A percentile compares a stretch with the other conserved stretches of the same genome.
Conservation (phyloP, 768 basidiomycete species). For the Suillus clintonianus region DNA sequence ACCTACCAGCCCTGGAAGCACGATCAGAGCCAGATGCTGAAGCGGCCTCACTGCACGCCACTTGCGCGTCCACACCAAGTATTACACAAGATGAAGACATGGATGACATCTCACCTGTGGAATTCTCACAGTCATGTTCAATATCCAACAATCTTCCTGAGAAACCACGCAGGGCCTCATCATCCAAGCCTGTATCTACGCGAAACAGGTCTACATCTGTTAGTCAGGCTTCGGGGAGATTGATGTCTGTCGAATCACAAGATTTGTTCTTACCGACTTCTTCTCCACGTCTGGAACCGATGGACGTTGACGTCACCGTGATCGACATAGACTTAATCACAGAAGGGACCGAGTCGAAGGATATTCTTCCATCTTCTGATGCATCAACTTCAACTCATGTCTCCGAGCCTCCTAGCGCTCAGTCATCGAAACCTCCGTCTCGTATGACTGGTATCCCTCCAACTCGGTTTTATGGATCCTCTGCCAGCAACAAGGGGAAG, state of each 20-base stretch:
- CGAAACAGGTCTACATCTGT: neutral
- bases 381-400: neutral
- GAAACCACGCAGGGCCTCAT: conserved; percentile 10
- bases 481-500: conserved; percentile 3
- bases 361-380: neutral
- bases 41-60: conserved; percentile 15
- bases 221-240: neutral
- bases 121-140: conserved; percentile 19
- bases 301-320: conserved; percentile 25
- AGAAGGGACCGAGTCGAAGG: neutral
- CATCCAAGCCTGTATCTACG: conserved; percentile 2
- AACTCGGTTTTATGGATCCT: conserved; percentile 24
- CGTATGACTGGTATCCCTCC: conserved; percentile 14
- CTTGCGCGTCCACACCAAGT: conserved; percentile 24
- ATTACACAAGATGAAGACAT: conserved; percentile 15
- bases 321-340: neutral
- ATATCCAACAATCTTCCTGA: conserved; percentile 5
- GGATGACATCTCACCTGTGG: conserved; percentile 7
- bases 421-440: conserved; percentile 7
- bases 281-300: conserved; percentile 12
- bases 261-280: conserved; percentile 11
- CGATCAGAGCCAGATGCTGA: conserved; percentile 16
- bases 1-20: conserved; percentile 1
- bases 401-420: conserved; percentile 1
- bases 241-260: neutral